Evolutionary conservation across 495 filamentous ascomycete genomes (phyloP).

Genomic region (Neohortaea acidophila): DNA sequence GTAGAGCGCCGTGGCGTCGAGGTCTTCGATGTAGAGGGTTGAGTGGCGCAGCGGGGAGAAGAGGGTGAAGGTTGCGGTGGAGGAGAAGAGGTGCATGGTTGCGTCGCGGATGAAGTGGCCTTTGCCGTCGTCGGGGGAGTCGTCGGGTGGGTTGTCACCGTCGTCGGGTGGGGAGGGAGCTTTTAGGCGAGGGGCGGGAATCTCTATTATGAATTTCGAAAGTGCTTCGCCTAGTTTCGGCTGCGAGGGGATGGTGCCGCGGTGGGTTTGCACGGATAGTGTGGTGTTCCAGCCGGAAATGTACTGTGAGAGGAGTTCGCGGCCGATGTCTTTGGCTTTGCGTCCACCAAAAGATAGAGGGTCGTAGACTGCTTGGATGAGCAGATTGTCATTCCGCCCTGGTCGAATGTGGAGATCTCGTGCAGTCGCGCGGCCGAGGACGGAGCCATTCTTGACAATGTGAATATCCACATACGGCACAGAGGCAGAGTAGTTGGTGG

Average conservation of each 20-base stretch:
- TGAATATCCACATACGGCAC: conserved; percentile 67
- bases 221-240: conserved; percentile 59
- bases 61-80: conserved; percentile 71
- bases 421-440: conserved; percentile 57
- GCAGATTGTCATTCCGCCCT: conserved; percentile 58
- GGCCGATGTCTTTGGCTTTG: conserved; percentile 43
- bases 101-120: conserved; percentile 66
- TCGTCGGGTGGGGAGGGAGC: conserved; percentile 31
- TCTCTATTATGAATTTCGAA: conserved; percentile 46
- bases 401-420: conserved; percentile 42
- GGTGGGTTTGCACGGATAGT: conserved; percentile 53
- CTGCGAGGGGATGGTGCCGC: conserved; percentile 53
- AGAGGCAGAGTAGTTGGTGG: conserved; percentile 64
- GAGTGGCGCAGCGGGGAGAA: conserved; percentile 59
- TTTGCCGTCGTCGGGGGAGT: conserved; percentile 30
- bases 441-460: conserved; percentile 53
- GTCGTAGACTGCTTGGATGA: conserved; percentile 58
- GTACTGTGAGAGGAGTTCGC: conserved; percentile 66
- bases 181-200: conserved; percentile 52
- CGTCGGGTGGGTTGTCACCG: conserved; percentile 15
- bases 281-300: conserved; percentile 79
- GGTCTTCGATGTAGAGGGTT: conserved; percentile 53
- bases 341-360: conserved; percentile 46
- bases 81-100: conserved; percentile 69
- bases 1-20: conserved; percentile 77